Base-by-base conservation (phyloP, 1,139 yeast species). In the Candida anutae region DNA sequence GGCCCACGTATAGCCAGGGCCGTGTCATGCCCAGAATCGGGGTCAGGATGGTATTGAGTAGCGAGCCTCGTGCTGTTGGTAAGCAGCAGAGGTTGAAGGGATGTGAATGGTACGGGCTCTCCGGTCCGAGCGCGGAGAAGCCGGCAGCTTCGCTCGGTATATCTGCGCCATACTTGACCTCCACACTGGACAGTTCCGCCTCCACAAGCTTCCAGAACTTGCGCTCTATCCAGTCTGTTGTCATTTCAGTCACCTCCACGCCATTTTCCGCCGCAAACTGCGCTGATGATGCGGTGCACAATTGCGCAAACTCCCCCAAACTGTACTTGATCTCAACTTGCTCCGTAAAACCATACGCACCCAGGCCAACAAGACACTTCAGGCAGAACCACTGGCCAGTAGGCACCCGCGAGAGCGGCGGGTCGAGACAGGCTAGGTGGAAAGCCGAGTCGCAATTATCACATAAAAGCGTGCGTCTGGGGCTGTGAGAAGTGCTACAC, bases 321-420 rank as follows among this genome's bases (percentile, higher is more conserved):
- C 79, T 62, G 45, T 81, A 84, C 32, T 67, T 64, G 24, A 70
- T 62, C 4, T 68, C 61, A 1, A 46, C 48, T 13, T 80, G 76
- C 38, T 83, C 94, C 40, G 81, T 88, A 50, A 88, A 88, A 0
- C 94, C 95, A 47, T 85, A 88, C 40, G 79, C 90, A 1, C 94
- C 93, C 2, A 88, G 81, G 1, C 95, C 95, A 5, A 82, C 65
- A 11, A 88, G 59, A 50, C 97, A 88, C 35, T 70, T 70, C 27
- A 78, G 80, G 50, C 97, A 88, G 45, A 66, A 79, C 95, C 95
- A 87, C 18, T 62, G 65, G 4, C 74, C 72, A 12, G 58, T 47
- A 0, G 87, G 87, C 1, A 77, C 52, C 3, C 42, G 39, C 13
- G 36, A 45, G 16, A 77, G 42, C 1, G 75, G 74, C 1, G 80